Conservation (phyloP, 257 asterid genomes). For the Linaria vulgaris region DNA sequence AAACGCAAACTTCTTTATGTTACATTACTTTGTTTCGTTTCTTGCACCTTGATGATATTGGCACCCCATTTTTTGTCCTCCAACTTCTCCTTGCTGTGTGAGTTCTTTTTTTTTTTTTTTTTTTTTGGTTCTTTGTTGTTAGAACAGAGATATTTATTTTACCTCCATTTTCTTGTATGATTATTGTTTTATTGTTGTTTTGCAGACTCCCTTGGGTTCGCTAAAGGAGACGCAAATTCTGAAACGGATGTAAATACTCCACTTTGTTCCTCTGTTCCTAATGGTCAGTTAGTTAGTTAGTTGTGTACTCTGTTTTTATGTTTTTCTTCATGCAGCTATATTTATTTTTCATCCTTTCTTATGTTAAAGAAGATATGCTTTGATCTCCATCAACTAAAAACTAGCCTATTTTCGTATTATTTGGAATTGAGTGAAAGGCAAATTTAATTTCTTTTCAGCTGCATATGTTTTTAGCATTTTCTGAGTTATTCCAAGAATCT, state of each 20-base stretch:
- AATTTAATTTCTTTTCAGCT: too few species aligned
- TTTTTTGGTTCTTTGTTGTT: neutral
- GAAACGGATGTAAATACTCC: neutral
- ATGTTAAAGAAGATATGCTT: too few species aligned
- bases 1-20: conserved; percentile 59
- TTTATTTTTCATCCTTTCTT: too few species aligned
- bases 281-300: conserved; percentile 49
- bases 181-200: conserved; percentile 7
- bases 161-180: too few species aligned
- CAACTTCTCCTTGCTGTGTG: conserved; percentile 46
- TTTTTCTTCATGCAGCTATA: neutral
- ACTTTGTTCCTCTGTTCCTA: conserved; percentile 55
- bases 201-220: conserved; percentile 60
- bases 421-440: neutral
- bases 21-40: conserved; percentile 42
- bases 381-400: too few species aligned
- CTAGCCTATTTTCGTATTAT: neutral
- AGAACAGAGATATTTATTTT: neutral
- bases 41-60: conserved; percentile 58
- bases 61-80: conserved; percentile 43
- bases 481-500: too few species aligned
- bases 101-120: conserved; percentile 26
- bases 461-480: too few species aligned
- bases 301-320: conserved; percentile 1
- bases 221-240: conserved; percentile 35